Evolutionary conservation across 495 filamentous ascomycete genomes (phyloP).

Genomic region (Apiosordaria backusii): DNA sequence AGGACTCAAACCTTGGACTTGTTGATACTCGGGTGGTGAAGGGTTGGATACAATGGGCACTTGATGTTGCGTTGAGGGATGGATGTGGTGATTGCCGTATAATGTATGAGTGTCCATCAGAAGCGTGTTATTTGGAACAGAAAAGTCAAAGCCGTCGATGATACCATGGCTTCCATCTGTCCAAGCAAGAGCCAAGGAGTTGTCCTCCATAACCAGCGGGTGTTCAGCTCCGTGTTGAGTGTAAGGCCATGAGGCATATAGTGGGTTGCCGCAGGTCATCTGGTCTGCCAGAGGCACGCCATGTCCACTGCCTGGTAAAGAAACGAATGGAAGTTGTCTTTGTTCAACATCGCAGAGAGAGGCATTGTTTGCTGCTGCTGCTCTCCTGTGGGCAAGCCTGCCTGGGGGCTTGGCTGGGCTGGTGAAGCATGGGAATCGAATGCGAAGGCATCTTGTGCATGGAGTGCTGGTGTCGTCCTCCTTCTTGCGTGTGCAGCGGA

Average conservation of each 20-base stretch:
- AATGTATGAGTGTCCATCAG: neutral
- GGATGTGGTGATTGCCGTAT: neutral
- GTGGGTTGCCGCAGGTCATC: neutral
- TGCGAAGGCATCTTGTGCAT: slow-evolving; percentile 10
- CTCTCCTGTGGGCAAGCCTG: slow-evolving; percentile 5
- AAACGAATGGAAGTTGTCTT: neutral
- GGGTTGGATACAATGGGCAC: neutral
- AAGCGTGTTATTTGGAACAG: neutral
- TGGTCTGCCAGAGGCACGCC: neutral
- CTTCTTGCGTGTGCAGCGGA: slow-evolving; percentile 10
- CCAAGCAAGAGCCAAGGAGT: neutral
- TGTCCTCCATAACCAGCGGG: neutral
- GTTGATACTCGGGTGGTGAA: neutral
- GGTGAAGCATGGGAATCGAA: slow-evolving; percentile 9
- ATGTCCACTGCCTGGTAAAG: neutral
- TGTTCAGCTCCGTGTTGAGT: neutral
- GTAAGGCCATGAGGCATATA: slow-evolving; percentile 2
- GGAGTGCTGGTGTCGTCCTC: slow-evolving; percentile 7
- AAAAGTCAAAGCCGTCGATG: neutral
- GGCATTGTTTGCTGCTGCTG: neutral
- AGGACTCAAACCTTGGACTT: neutral
- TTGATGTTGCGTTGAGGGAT: neutral
- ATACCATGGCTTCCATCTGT: neutral
- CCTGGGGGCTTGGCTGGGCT: slow-evolving; percentile 6
- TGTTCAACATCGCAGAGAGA: neutral